Conservation (phyloP, 1,139 yeast species). For the Zygoascus hellenicus region DNA sequence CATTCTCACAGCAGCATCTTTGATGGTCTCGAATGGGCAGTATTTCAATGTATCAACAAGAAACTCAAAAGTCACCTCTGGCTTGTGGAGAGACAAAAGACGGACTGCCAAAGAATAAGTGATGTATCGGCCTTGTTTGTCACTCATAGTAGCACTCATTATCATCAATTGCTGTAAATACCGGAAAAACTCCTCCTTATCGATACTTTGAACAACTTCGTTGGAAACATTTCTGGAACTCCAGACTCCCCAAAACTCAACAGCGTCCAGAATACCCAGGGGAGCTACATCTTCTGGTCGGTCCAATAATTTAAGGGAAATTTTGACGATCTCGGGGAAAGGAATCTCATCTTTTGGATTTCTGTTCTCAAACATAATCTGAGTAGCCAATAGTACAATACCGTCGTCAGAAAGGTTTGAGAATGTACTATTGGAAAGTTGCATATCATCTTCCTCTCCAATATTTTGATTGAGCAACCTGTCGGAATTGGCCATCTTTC, state of each 20-base stretch:
- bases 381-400: conserved; percentile 31
- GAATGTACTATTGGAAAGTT: conserved; percentile 16
- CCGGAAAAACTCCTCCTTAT: conserved; percentile 29
- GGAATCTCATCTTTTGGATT: conserved; percentile 17
- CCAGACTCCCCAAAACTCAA: conserved; percentile 42
- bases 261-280: conserved; percentile 37
- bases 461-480: conserved; percentile 10
- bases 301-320: conserved; percentile 21
- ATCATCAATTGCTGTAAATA: conserved; percentile 45
- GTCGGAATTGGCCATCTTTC: conserved; percentile 22
- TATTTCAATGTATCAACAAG: conserved; percentile 57
- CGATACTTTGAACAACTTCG: conserved; percentile 27
- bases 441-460: conserved; percentile 12
- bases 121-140: conserved; percentile 25
- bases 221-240: conserved; percentile 33
- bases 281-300: conserved; percentile 33
- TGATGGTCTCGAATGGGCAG: conserved; percentile 62
- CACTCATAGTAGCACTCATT: conserved; percentile 33
- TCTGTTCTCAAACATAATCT: conserved; percentile 28
- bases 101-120: conserved; percentile 32
- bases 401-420: conserved; percentile 30
- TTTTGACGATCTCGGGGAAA: conserved; percentile 22
- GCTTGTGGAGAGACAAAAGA: conserved; percentile 48
- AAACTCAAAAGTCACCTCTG: conserved; percentile 52
- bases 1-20: conserved; percentile 56